A percentile compares a stretch with the other conserved stretches of the same genome.
Conservation (phyloP, 2,329 filamentous ascomycete species). For the Cadophora malorum region DNA sequence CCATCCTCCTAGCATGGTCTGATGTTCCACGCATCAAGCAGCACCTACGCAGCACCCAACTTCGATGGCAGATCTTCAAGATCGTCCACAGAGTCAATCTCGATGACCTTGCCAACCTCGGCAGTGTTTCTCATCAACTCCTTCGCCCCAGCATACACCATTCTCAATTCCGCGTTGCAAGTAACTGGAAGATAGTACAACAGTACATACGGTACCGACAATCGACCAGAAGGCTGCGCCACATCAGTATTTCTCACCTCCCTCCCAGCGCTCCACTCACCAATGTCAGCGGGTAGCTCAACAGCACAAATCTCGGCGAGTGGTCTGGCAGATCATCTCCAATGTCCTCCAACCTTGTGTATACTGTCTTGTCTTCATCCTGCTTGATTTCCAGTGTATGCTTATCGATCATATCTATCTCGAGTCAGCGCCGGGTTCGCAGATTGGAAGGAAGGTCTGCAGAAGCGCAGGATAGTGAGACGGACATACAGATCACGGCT, state of each 20-base stretch:
- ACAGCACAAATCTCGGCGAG: constrained; percentile 84
- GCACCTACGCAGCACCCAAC: constrained; percentile 48
- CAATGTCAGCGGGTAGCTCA: constrained; percentile 89
- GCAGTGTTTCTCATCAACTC: constrained; percentile 94
- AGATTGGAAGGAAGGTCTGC: neutral
- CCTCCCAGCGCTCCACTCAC: constrained; percentile 55
- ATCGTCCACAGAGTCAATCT: constrained; percentile 82
- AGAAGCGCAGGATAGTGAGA: constrained; percentile 36
- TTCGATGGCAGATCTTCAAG: constrained; percentile 80
- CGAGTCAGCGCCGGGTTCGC: constrained; percentile 23
- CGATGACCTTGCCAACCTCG: constrained; percentile 86
- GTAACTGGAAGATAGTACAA: constrained; percentile 94
- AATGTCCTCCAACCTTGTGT: constrained; percentile 80
- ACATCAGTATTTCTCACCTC: constrained; percentile 23
- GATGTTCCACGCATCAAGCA: neutral
- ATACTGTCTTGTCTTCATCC: constrained; percentile 77
- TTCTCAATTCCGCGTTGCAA: constrained; percentile 84
- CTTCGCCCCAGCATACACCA: constrained; percentile 96
- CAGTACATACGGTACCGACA: constrained; percentile 91
- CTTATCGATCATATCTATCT: constrained; percentile 85
- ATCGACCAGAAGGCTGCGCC: constrained; percentile 71
- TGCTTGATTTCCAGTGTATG: constrained; percentile 88
- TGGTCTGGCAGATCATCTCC: constrained; percentile 92
- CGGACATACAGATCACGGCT: constrained; percentile 87
- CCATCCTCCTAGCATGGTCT: neutral